Conservation (phyloP, 805 yeast genomes). For the Cyberlindnera galapagoensis region DNA sequence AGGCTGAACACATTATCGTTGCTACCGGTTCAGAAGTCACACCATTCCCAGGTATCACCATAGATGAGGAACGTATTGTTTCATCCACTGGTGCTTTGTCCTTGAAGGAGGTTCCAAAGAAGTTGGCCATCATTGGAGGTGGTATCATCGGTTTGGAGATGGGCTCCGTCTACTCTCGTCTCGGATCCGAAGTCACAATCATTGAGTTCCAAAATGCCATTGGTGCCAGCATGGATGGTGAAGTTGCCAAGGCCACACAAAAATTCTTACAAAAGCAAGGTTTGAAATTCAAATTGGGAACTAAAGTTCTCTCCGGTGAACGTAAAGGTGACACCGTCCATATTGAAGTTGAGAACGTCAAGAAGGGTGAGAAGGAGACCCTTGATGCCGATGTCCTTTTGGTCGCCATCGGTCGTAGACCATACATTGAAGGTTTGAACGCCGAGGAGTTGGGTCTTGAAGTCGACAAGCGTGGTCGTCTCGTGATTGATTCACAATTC, state of each 20-base stretch:
- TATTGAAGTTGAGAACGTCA: constrained; percentile 83
- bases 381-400: constrained; percentile 88
- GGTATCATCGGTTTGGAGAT: constrained; percentile 99
- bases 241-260: constrained; percentile 85
- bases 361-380: constrained; percentile 72
- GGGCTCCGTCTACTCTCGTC: constrained; percentile 96
- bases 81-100: constrained; percentile 89
- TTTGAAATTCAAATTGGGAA: constrained; percentile 82
- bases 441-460: constrained; percentile 88
- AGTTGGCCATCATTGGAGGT: constrained; percentile 91
- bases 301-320: constrained; percentile 83
- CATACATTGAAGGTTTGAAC: constrained; percentile 84
- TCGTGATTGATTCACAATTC: constrained; percentile 90
- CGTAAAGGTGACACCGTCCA: constrained; percentile 86
- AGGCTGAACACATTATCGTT: constrained; percentile 83
- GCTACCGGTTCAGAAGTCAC: constrained; percentile 99
- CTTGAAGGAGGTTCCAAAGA: constrained; percentile 87
- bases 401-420: constrained; percentile 99
- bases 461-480: constrained; percentile 84
- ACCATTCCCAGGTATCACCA: constrained; percentile 96
- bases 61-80: constrained; percentile 96
- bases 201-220: constrained; percentile 84
- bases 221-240: constrained; percentile 98
- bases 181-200: constrained; percentile 93
- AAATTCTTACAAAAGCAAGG: constrained; percentile 94